A percentile compares a stretch with the other conserved stretches of the same genome.
Conservation (phyloP, 2,329 filamentous ascomycete genomes). For the Colletotrichum melonis region DNA sequence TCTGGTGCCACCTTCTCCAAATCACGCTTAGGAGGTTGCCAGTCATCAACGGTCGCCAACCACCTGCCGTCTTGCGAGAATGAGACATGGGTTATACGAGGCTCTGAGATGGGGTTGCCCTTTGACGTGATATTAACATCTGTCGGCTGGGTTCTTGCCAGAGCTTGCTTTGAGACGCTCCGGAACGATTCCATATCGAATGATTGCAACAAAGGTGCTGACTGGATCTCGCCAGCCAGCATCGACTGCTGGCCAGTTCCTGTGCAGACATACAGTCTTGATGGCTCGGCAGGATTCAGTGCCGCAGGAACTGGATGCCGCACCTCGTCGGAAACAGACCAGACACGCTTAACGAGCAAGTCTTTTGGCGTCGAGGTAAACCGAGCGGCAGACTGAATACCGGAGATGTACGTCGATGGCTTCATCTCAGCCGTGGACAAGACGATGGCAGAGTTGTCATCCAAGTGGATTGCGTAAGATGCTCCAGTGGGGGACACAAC, state of each 20-base stretch:
- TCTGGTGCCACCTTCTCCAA: slow-evolving; percentile 58
- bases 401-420: slow-evolving; percentile 85
- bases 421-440: slow-evolving; percentile 90
- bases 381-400: slow-evolving; percentile 76
- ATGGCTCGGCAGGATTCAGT: slow-evolving; percentile 71
- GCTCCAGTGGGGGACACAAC: slow-evolving; percentile 83
- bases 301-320: slow-evolving; percentile 67
- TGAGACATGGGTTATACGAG: slow-evolving; percentile 79
- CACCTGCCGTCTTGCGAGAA: slow-evolving; percentile 86
- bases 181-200: slow-evolving; percentile 85
- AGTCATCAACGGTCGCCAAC: slow-evolving; percentile 93
- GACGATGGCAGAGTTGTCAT: slow-evolving; percentile 92
- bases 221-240: slow-evolving; percentile 60
- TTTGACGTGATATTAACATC: slow-evolving; percentile 81
- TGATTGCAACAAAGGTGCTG: slow-evolving; percentile 77
- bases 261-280: slow-evolving; percentile 76
- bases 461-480: slow-evolving; percentile 85
- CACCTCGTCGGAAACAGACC: slow-evolving; percentile 55
- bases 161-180: slow-evolving; percentile 85
- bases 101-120: slow-evolving; percentile 78
- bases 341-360: slow-evolving; percentile 63
- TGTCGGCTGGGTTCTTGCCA: slow-evolving; percentile 89
- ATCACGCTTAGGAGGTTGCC: slow-evolving; percentile 80
- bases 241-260: slow-evolving; percentile 69
- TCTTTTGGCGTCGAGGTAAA: slow-evolving; percentile 63